Conservation (phyloP, 2,329 filamentous ascomycete genomes). For the Fusarium gaditjirri region DNA sequence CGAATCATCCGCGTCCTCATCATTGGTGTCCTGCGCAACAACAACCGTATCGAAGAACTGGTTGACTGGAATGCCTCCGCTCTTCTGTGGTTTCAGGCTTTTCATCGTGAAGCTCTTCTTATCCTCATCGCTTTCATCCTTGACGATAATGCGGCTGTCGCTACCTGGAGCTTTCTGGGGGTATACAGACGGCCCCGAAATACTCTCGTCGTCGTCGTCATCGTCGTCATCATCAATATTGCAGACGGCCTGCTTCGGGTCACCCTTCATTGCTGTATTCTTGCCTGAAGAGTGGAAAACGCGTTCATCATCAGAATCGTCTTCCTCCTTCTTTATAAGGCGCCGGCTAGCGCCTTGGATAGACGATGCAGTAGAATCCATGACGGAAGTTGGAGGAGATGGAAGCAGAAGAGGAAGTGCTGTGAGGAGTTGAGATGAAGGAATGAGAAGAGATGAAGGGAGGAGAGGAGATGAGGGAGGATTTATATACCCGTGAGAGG, state of each 20-base stretch:
- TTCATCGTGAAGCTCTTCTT: fast-evolving
- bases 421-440: neutral
- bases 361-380: neutral
- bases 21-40: too few relatives aligned
- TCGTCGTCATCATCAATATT: neutral
- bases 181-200: fast-evolving
- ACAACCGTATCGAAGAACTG: too few relatives aligned
- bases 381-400: neutral
- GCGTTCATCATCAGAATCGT: fast-evolving
- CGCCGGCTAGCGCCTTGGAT: fast-evolving
- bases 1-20: too few relatives aligned
- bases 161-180: neutral
- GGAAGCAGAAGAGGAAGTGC: too few relatives aligned
- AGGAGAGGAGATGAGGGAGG: neutral
- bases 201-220: neutral
- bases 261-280: fast-evolving
- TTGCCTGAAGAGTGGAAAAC: fast-evolving
- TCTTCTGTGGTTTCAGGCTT: too few relatives aligned
- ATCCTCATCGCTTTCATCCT: fast-evolving
- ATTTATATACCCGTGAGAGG: neutral
- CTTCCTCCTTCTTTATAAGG: neutral
- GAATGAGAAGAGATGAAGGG: neutral
- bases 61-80: too few relatives aligned
- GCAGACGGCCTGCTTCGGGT: fast-evolving
- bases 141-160: neutral